Evolutionary conservation across 306 rosid genomes (phyloP), one percentile per base, ranked within the genome.

Genomic region (Prunus mongolica): DNA sequence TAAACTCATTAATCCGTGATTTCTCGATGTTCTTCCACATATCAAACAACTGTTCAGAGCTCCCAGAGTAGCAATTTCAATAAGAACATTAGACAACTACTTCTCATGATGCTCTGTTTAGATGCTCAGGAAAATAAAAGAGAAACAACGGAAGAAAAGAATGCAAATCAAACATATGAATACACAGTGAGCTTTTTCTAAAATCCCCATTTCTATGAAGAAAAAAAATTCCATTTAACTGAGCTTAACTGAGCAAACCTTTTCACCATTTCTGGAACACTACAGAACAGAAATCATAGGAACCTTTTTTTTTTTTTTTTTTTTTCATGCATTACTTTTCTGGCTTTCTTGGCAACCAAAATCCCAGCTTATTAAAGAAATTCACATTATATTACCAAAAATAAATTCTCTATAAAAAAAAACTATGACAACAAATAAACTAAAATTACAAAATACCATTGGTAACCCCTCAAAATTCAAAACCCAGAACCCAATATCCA

Each of bases 11-110:
- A 75, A 84, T 82, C 79, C 89, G 77, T 0, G 87, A 88, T 74
- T 74, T 51, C 80, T 90, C 90, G 30, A 90, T 82, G 78, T 71
- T 84, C 87, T 78, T 92, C 96, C 97, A 92, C 84, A 64, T 56
- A 78, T 86, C 87, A 80, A 90, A 90, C 24, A 90, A 81, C 96
- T 92, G 86, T 44, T 81, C 74, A 80, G 27, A 86, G 10, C 27
- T 71, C 54, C 71, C 51, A 81, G 73, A 55, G 46, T 8, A 34
- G 18, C 28, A 47, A 45, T 64, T 78, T 25, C 68, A 27, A 28
- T 60, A 19, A 73, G 14, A 71, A 54, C 19, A 30, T 10, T 20
- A 51, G 22, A 6, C 27, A 62, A 49, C 27, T 51, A 19, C 14
- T n/a, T 74, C 22, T 18, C 46, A 65, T 15, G 32, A 32, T 64